Base-by-base conservation (phyloP, 2,329 filamentous ascomycete species). In the Cladorrhinum sp. region DNA sequence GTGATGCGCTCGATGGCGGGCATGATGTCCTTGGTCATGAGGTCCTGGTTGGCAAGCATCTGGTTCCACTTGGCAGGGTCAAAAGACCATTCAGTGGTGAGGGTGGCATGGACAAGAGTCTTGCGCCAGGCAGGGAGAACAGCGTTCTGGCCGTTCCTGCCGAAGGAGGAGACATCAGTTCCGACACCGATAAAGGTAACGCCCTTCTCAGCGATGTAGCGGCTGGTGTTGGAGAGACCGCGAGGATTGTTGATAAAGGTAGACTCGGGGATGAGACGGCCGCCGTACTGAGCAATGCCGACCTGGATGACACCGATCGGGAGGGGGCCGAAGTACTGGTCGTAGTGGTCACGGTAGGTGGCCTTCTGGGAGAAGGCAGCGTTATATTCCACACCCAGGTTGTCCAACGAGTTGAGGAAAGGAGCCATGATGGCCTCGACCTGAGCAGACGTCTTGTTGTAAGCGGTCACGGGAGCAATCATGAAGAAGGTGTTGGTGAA, bases 291-390 rank as follows among this genome's bases (percentile, higher is more conserved):
- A 46, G 71, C 71, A 57, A 72, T 71, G 64, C 82, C 81, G 21
- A 89, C 88, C 66, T 85, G 80, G 2, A 73, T 73, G 58, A 67
- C 68, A 53, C 74, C 73, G n/a, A 74, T 74, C 59, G 75, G 79
- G 2, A 77, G 66, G 9, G 80, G 78, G 4, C 74, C 74, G 42
- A 73, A 73, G 66, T 72, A 73, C 28, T 78, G 78, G 66, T 72
- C 70, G 61, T 79, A 77, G 46, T 82, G 82, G 23, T 75, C 64
- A 42, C 83, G 79, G 64, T 72, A 73, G 54, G 46, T 71, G 18
- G 63, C 53, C 0, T 66, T 61, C 57, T 67, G 59, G 46, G 46
- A 57, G 57, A 66, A 64, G 26, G 46, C 57, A 4, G 64, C 39
- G 24, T 53, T 61, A 60, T 62, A 64, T 24, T 65, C 68, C 9